phyloP scores from a whole-genome alignment of 345 rosid species.

The Cochlearia excelsa region DNA sequence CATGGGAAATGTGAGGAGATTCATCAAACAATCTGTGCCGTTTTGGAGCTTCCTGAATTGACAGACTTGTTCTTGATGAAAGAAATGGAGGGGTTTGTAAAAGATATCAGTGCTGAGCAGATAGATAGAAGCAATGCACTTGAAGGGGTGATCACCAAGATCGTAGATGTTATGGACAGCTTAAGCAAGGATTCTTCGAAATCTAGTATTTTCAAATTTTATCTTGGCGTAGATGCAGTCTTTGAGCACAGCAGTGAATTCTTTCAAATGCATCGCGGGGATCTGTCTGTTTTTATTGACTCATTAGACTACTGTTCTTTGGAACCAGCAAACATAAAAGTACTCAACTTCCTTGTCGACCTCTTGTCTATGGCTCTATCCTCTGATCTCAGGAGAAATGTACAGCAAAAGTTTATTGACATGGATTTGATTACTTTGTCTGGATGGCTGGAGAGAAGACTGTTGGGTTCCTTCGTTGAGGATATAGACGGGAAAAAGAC shows the following conservation, averaged over 20 bases:
- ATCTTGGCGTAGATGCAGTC: conserved; percentile 55
- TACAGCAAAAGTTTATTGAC: conserved; percentile 54
- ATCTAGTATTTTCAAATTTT: conserved; percentile 51
- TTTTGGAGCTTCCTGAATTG: conserved; percentile 50
- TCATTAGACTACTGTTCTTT: conserved; percentile 65
- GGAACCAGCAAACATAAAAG: conserved; percentile 70
- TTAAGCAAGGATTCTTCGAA: conserved; percentile 72
- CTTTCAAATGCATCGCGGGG: conserved; percentile 52
- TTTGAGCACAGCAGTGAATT: conserved; percentile 47
- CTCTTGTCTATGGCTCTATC: conserved; percentile 64
- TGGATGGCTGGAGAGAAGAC: conserved; percentile 83
- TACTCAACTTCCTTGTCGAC: conserved; percentile 79
- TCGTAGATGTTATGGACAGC: conserved; percentile 63
- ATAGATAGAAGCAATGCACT: conserved; percentile 47
- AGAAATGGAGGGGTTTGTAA: conserved; percentile 72
- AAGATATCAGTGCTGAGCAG: conserved; percentile 51
- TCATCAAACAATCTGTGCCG: conserved; percentile 46
- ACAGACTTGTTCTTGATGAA: conserved; percentile 71
- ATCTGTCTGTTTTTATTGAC: conserved; percentile 68
- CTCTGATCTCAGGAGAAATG: conserved; percentile 55
- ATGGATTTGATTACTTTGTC: conserved; percentile 68
- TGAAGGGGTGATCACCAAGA: conserved; percentile 70
- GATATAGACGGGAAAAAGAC: conserved; percentile 43
- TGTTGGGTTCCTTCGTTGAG: conserved; percentile 65
- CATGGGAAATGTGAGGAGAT: conserved; percentile 71